Base-by-base conservation (phyloP, 148 eudicot genomes). In the Rhododendron ferrugineum region DNA sequence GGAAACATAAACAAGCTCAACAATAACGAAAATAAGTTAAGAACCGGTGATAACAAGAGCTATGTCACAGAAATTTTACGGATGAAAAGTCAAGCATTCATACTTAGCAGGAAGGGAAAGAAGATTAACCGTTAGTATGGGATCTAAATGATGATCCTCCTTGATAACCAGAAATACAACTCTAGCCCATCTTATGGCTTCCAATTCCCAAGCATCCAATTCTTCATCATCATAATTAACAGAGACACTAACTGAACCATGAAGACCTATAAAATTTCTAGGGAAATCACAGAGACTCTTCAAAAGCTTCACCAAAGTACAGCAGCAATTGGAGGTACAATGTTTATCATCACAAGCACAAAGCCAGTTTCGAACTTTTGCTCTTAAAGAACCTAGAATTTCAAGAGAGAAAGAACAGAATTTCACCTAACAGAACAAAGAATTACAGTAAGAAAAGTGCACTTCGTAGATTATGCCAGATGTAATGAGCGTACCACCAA, bases 171-270 rank as follows among this genome's bases (percentile, higher is more conserved):
- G 98, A 88, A 97, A 97, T 56, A 94, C 88, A 83, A 93, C 92
- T 84, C 98, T 93, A 7, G 96, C 90, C 99, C 99, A 97, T 88
- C 98, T 91, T 88, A 88, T 94, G n/a, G 94, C 94, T 88, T 92
- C 92, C 85, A 88, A 87, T 82, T 75, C 90, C 99, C 99, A 97
- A 34, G 91, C 89, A 85, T 87, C 86, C 92, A 95, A 83, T 84
- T 95, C 98, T 90, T 91, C 98, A 64, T 97, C 98, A 82, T 94
- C 94, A 86, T 84, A 97, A 70, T 78, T 86, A 74, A 76, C 44
- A 72, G 60, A 86, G 74, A 77, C 87, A 85, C 84, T 77, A 50
- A 82, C 79, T 84, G 84, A 50, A 84, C 86, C 37, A 76, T 86
- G 83, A 88, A 72, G 68, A 75, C 83, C 58, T 73, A 85, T 82